Conservation (phyloP, 2,329 filamentous ascomycete genomes). For the Colletotrichum chlorophyti region DNA sequence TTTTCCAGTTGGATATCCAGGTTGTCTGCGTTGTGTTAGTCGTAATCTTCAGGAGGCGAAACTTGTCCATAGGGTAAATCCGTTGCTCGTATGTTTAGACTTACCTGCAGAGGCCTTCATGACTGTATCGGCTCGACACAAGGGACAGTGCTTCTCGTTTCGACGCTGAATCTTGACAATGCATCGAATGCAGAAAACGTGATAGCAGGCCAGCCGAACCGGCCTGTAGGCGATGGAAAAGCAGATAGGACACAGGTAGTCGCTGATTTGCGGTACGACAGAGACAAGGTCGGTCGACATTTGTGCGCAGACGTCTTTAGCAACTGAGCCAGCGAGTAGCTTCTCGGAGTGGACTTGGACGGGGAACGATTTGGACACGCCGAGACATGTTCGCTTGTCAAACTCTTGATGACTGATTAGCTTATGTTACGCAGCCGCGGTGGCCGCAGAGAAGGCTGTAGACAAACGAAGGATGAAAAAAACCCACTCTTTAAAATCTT, state of each 20-base stretch:
- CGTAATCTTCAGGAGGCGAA: neutral
- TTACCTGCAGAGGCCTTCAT: conserved; percentile 72
- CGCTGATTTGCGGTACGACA: conserved; percentile 81
- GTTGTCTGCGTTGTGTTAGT: conserved; percentile 56
- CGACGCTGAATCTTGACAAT: conserved; percentile 80
- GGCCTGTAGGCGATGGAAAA: conserved; percentile 82
- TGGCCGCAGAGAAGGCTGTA: neutral
- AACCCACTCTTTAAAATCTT: conserved; percentile 85
- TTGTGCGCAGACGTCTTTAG: conserved; percentile 77
- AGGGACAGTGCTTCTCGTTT: conserved; percentile 72
- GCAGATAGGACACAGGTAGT: conserved; percentile 84
- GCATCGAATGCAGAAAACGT: conserved; percentile 85
- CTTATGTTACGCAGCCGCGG: conserved; percentile 2
- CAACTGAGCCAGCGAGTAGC: conserved; percentile 71
- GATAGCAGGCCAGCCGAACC: conserved; percentile 75
- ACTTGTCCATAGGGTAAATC: too few relatives aligned
- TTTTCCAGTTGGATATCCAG: conserved; percentile 72
- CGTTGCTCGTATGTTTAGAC: too few relatives aligned
- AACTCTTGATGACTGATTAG: conserved; percentile 64
- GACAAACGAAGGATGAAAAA: neutral
- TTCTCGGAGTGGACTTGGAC: conserved; percentile 63
- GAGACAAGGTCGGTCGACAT: conserved; percentile 76
- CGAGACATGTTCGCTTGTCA: conserved; percentile 82
- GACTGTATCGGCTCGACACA: conserved; percentile 77
- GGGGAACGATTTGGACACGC: conserved; percentile 69